These are phyloP conservation scores for Centella asiatica DNA, from an alignment of 129 eudicot species.

Conservation along the genomic window DNA sequence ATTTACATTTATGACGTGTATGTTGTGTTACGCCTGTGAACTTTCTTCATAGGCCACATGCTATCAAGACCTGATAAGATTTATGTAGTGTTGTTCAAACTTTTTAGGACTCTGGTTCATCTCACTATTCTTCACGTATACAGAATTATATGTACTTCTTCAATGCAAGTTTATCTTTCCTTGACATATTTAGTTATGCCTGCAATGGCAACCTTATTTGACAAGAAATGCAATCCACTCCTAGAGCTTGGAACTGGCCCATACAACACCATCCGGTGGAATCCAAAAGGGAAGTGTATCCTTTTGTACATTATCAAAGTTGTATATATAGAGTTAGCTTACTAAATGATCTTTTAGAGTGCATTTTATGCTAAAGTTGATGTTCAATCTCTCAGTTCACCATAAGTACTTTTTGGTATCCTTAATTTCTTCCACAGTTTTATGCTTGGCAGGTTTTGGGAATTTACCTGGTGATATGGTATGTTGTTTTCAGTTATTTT, in stretches of 20 bases:
- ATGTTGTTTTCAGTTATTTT: slow-evolving; percentile 16
- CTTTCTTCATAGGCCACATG: not conserved
- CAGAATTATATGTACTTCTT: not conserved
- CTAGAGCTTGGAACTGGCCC: slow-evolving; percentile 95
- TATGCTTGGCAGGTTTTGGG: slow-evolving; percentile 94
- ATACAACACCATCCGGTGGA: slow-evolving; percentile 91
- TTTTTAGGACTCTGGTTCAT: not conserved
- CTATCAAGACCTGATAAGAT: not conserved
- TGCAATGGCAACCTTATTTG: slow-evolving; percentile 88
- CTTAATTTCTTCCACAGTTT: slow-evolving; percentile 59
- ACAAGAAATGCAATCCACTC: slow-evolving; percentile 82
- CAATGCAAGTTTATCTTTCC: slow-evolving; percentile 20
- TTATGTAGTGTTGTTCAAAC: not conserved
- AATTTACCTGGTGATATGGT: slow-evolving; percentile 97
- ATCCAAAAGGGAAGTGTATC: slow-evolving; percentile 96
- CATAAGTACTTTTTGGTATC: slow-evolving; percentile 20
- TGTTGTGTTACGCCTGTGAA: too few species aligned
- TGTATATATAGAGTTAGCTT: not conserved
- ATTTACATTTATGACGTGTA: not conserved
- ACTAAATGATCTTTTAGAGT: not conserved
- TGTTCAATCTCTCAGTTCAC: not conserved
- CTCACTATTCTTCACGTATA: not conserved
- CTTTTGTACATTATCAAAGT: slow-evolving; percentile 21
- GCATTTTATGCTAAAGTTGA: not conserved
- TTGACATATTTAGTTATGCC: slow-evolving; percentile 81